Evolutionary conservation across 164 flowering plant species (phyloP), one percentile per base, ranked within the genome.

Genomic region (Santalum album): DNA sequence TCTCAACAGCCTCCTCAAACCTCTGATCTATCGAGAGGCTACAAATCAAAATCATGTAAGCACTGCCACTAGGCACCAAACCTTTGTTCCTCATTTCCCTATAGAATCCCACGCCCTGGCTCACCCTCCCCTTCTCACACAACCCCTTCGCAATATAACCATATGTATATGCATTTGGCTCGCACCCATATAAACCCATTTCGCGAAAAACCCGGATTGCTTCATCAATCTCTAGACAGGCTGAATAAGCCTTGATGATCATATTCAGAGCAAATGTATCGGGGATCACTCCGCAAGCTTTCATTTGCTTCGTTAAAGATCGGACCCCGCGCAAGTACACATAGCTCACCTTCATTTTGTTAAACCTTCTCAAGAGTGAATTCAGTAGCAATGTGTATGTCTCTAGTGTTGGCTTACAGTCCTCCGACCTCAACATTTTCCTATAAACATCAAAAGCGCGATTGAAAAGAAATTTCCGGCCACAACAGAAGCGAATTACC

Each of bases 171-270:
- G 46, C 66, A 71, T 86, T 78, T 0, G 96, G 87, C 68, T 74
- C 82, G 25, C 86, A 78, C 4, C 82, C 88, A 69, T 91, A 86
- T 70, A 91, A 71, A 19, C 92, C 84, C 95, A 91, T 84, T 49
- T 88, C 96, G 0, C 70, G 82, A 68, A 76, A 88, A 54, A 82
- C 75, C 70, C 87, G 35, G 40, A 88, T 66, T 0, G 96, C 95
- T 15, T 80, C 88, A 57, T 84, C 96, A 46, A 88, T 60, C 14
- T 84, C 78, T 3, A 72, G 60, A 62, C 95, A 86, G 65, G 69
- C 81, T 0, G 92, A 69, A 50, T 79, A 81, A 9, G 96, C 96
- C 58, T 84, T 86, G 10, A 88, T 78, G 19, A 91, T 78, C 88
- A 86, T 69, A 58, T 91, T 91, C 78, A 86, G 51, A 35, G 72